Percentiles rank a stretch among this genome's conserved stretches.
These are phyloP conservation scores for Blepharisma japonicum DNA, from an alignment of 73 alveolate genomes.

Conservation along the genomic window DNA sequence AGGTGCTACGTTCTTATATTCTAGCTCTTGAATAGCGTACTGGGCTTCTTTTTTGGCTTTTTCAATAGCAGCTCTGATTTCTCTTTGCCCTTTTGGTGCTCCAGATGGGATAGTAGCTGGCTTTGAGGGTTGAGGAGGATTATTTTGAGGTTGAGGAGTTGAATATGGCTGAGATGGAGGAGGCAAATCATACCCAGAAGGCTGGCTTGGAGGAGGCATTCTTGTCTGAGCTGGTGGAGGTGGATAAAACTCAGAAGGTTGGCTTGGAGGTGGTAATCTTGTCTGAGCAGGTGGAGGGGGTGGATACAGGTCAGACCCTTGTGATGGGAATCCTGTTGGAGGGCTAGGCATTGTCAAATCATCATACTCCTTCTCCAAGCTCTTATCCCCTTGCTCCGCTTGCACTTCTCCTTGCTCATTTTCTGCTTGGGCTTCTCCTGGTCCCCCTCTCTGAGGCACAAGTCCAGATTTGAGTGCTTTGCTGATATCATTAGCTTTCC, in stretches of 20 bases:
- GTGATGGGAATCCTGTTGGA: too few relatives aligned
- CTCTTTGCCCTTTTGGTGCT: constrained; percentile 1
- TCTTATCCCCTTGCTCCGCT: not conserved
- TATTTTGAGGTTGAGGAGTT: not conserved
- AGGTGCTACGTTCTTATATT: not conserved
- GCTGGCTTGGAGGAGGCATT: not conserved
- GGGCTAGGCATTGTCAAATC: too few relatives aligned
- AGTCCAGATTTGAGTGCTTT: constrained; percentile 2
- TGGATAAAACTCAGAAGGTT: not conserved
- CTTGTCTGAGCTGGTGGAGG: not conserved
- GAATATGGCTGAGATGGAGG: not conserved
- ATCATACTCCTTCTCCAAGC: not conserved
- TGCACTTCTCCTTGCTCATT: not conserved
- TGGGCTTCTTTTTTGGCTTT: constrained; percentile 3
- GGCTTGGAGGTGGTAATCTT: not conserved
- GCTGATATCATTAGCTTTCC: constrained; percentile 8
- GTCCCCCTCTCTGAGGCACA: constrained; percentile 16
- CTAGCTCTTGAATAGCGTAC: not conserved
- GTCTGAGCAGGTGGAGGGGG: not conserved
- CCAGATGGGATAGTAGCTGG: not conserved
- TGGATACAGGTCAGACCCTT: too few relatives aligned
- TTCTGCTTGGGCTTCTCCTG: not conserved
- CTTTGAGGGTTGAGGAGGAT: not conserved
- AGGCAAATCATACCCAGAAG: not conserved
- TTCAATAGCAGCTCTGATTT: not conserved